phyloP scores from a whole-genome alignment of 805 yeast species.

The Wickerhamiella dianesei region DNA sequence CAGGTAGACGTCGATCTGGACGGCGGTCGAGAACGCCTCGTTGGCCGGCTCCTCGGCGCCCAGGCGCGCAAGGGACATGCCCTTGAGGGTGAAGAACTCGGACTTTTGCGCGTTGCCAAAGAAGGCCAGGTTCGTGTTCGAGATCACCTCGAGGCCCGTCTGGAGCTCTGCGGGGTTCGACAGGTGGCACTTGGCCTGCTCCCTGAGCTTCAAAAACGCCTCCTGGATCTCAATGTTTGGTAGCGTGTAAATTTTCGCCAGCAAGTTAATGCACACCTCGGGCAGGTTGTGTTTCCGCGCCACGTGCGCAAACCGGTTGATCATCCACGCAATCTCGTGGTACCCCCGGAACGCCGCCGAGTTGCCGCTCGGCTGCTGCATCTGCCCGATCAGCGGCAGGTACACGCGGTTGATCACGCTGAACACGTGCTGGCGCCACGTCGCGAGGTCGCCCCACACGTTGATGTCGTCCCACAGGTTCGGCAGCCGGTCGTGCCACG shows the following conservation, averaged over 20 bases:
- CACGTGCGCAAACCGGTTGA: conserved; percentile 94
- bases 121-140: conserved; percentile 89
- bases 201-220: conserved; percentile 87
- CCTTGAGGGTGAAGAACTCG: conserved; percentile 92
- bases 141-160: conserved; percentile 91
- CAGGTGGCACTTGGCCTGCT: conserved; percentile 95
- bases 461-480: conserved; percentile 96
- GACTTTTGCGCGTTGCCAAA: conserved; percentile 97
- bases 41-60: conserved; percentile 90
- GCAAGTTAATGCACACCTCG: conserved; percentile 85
- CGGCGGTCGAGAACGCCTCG: conserved; percentile 96
- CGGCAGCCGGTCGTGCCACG: conserved; percentile 96
- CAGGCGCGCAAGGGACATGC: conserved; percentile 89
- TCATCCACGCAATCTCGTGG: conserved; percentile 98
- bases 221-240: conserved; percentile 98
- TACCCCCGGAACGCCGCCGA: conserved; percentile 95
- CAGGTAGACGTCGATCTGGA: conserved; percentile 81
- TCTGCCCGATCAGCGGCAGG: conserved; percentile 76
- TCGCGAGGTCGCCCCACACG: conserved; percentile 92
- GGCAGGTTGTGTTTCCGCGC: conserved; percentile 95
- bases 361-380: conserved; percentile 52
- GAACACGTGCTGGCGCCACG: conserved; percentile 98
- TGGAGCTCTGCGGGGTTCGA: conserved; percentile 81
- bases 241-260: conserved; percentile 83
- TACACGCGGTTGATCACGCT: conserved; percentile 90